A percentile compares a stretch with the other conserved stretches of the same genome.
Evolutionary conservation across 805 yeast species (phyloP).

Genomic region (Yarrowia sp.): DNA sequence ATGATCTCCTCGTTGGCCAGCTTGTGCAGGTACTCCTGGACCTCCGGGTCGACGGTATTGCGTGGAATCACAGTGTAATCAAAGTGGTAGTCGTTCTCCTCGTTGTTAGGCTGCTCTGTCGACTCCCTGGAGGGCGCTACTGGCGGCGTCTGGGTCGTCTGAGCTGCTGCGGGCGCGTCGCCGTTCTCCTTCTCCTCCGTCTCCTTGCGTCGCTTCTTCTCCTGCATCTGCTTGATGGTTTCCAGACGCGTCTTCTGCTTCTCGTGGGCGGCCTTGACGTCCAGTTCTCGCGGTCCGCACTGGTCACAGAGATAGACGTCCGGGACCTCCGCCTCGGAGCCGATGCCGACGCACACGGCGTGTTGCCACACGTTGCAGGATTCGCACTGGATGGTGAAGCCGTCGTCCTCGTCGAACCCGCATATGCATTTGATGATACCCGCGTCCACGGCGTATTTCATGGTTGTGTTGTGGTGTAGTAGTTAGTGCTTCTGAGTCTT

Average conservation of each 20-base stretch:
- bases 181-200: constrained; percentile 22
- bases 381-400: constrained; percentile 93
- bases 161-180: constrained; percentile 20
- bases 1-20: constrained; percentile 9
- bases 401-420: constrained; percentile 86
- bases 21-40: not conserved
- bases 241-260: constrained; percentile 40
- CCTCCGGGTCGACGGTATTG: not conserved
- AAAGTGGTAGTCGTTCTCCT: constrained; percentile 20
- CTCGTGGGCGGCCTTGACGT: constrained; percentile 45
- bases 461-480: no score
- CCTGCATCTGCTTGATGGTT: constrained; percentile 11
- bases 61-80: constrained; percentile 17
- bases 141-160: constrained; percentile 1
- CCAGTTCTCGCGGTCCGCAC: constrained; percentile 56
- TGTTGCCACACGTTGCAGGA: constrained; percentile 93
- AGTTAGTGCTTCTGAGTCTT: no score
- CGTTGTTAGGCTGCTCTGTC: constrained; percentile 16
- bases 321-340: constrained; percentile 70
- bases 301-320: constrained; percentile 77
- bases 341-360: constrained; percentile 81
- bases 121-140: constrained; percentile 10
- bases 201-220: constrained; percentile 16
- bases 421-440: constrained; percentile 90
- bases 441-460: constrained; percentile 48